Percentiles rank a stretch among this genome's conserved stretches.
Conservation (phyloP, 2,329 filamentous ascomycete species). For the Thelonectria olida region DNA sequence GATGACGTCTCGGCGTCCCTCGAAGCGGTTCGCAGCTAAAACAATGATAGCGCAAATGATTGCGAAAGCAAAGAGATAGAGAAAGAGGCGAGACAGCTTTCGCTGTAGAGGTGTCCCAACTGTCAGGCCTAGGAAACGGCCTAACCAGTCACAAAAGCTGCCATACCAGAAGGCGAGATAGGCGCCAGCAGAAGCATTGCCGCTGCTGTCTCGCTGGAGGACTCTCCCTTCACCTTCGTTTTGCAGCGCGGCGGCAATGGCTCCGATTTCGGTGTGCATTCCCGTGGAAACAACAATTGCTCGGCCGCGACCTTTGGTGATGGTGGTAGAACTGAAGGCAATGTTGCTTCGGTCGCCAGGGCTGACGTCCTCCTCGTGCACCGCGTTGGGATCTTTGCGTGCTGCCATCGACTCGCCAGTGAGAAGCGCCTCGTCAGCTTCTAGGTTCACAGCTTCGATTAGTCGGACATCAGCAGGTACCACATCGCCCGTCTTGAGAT, state of each 20-base stretch:
- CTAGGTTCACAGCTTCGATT: constrained; percentile 70
- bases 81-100: constrained; percentile 74
- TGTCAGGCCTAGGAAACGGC: constrained; percentile 72
- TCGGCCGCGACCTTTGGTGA: constrained; percentile 67
- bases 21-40: constrained; percentile 69
- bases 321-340: constrained; percentile 69
- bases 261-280: constrained; percentile 69
- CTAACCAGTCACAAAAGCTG: constrained; percentile 62
- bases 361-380: constrained; percentile 52
- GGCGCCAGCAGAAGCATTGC: neutral
- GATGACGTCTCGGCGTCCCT: constrained; percentile 65
- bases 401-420: constrained; percentile 72
- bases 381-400: constrained; percentile 58
- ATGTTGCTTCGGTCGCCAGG: constrained; percentile 69
- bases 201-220: constrained; percentile 38
- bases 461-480: constrained; percentile 68
- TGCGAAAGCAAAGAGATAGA: constrained; percentile 73
- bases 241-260: constrained; percentile 62
- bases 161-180: constrained; percentile 19
- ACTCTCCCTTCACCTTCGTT: constrained; percentile 55
- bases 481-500: constrained; percentile 66
- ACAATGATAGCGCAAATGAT: constrained; percentile 76
- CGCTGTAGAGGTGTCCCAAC: constrained; percentile 76
- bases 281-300: constrained; percentile 70
- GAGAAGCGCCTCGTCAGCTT: constrained; percentile 72